Percentiles rank a stretch among this genome's conserved stretches.
phyloP scores from a whole-genome alignment of 345 rosid genomes.

The Salix koriyanagi region DNA sequence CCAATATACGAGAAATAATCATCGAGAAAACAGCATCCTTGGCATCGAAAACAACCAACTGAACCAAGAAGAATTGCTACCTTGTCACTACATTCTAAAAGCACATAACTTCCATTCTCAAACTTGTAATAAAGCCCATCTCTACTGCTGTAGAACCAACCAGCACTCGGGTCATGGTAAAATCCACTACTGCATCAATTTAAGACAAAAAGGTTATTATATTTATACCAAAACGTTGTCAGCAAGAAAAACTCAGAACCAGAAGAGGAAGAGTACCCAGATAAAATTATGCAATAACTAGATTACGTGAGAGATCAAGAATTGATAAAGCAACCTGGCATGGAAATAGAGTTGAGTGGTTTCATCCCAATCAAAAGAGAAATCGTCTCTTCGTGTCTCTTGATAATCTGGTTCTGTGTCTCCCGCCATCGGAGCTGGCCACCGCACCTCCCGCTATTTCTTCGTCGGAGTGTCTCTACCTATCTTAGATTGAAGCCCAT shows the following conservation, averaged over 20 bases:
- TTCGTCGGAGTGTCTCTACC: neutral
- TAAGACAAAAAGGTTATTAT: neutral
- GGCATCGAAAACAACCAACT: neutral
- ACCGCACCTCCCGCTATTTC: neutral
- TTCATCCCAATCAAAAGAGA: conserved; percentile 69
- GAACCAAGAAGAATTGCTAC: conserved; percentile 18
- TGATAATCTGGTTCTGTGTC: conserved; percentile 19
- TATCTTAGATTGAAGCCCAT: neutral
- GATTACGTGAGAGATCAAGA: neutral
- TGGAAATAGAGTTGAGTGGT: conserved; percentile 59
- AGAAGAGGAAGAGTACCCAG: neutral
- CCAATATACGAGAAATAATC: neutral
- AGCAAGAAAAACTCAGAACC: neutral
- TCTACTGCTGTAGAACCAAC: conserved; percentile 80
- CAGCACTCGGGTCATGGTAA: conserved; percentile 77
- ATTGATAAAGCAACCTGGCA: conserved; percentile 40
- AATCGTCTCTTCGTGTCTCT: conserved; percentile 19
- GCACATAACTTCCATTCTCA: conserved; percentile 71
- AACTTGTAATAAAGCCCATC: conserved; percentile 78
- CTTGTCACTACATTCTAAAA: conserved; percentile 33
- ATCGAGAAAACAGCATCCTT: neutral
- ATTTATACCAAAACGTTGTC: neutral
- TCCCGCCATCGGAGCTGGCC: conserved; percentile 25
- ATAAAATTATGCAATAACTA: neutral
- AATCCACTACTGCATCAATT: conserved; percentile 67